Conservation (phyloP, 495 filamentous ascomycete species). For the Endocarpon pusillum region DNA sequence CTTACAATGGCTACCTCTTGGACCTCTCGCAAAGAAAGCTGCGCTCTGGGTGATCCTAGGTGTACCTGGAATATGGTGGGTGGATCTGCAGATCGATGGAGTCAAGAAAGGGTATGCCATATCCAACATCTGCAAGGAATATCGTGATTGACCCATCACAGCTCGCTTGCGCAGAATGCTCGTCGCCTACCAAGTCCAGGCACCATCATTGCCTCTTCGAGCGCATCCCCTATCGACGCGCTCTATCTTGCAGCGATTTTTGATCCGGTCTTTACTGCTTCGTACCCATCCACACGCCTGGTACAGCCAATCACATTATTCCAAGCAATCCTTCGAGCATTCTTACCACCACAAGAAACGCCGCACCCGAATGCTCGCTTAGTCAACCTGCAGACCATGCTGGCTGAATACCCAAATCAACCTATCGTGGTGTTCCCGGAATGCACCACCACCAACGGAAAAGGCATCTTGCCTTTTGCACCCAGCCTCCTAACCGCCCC, state of each 20-base stretch:
- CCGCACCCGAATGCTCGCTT: constrained; percentile 33
- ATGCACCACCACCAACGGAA: constrained; percentile 83
- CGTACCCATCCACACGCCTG: constrained; percentile 52
- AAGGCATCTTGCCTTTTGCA: constrained; percentile 72
- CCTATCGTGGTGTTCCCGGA: constrained; percentile 80
- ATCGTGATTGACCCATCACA: constrained; percentile 13
- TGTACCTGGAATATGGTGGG: constrained; percentile 90
- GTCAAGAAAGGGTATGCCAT: constrained; percentile 62
- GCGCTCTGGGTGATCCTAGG: constrained; percentile 72
- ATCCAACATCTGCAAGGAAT: not conserved
- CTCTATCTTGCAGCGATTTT: constrained; percentile 95
- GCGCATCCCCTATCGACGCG: constrained; percentile 82
- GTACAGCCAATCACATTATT: constrained; percentile 64
- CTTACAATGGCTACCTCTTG: constrained; percentile 76
- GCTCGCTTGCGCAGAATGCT: constrained; percentile 40
- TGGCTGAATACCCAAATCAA: constrained; percentile 49
- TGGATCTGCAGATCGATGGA: constrained; percentile 88
- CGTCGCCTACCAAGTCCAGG: constrained; percentile 58
- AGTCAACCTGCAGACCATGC: constrained; percentile 41
- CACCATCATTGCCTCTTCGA: constrained; percentile 72
- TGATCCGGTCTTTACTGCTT: constrained; percentile 80
- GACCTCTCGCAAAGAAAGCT: constrained; percentile 59
- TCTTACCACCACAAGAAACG: constrained; percentile 36
- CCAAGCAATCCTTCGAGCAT: constrained; percentile 53
- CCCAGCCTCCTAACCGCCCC: constrained; percentile 51